These are phyloP conservation scores for Arachis hypogaea DNA, from an alignment of 306 rosid genomes.

Conservation along the genomic window DNA sequence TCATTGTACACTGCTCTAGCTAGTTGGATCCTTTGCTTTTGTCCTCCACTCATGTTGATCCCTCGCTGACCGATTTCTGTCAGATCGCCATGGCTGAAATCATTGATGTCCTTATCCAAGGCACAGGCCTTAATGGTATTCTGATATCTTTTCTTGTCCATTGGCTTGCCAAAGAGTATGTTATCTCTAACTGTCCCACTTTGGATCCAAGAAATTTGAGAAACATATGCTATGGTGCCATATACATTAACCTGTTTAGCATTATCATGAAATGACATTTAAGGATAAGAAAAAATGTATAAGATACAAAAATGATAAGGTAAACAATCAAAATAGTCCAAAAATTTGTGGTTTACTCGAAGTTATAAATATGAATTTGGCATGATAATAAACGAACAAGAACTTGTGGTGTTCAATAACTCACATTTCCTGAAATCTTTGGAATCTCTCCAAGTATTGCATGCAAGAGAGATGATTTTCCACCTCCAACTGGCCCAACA, in stretches of 20 bases:
- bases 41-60: conserved; percentile 90
- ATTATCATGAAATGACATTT: background rate
- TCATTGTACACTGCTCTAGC: conserved; percentile 84
- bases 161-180: conserved; percentile 73
- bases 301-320: too few species aligned
- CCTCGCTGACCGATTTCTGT: conserved; percentile 94
- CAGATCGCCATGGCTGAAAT: conserved; percentile 75
- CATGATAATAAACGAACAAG: conserved; percentile 8
- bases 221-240: conserved; percentile 73
- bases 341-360: background rate
- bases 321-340: too few species aligned
- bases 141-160: conserved; percentile 61
- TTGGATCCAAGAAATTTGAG: conserved; percentile 85
- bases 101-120: conserved; percentile 62
- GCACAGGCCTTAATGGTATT: conserved; percentile 72
- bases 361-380: conserved; percentile 25
- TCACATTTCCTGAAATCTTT: conserved; percentile 69
- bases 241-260: conserved; percentile 56
- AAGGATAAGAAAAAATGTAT: background rate
- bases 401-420: conserved; percentile 33
- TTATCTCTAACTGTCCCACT: conserved; percentile 80
- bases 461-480: conserved; percentile 76
- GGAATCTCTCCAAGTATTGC: conserved; percentile 81
- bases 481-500: conserved; percentile 83
- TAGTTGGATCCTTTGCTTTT: conserved; percentile 84